Evolutionary conservation across 169 alveolate genomes (phyloP).

Genomic region (Plasmodium ovale): DNA sequence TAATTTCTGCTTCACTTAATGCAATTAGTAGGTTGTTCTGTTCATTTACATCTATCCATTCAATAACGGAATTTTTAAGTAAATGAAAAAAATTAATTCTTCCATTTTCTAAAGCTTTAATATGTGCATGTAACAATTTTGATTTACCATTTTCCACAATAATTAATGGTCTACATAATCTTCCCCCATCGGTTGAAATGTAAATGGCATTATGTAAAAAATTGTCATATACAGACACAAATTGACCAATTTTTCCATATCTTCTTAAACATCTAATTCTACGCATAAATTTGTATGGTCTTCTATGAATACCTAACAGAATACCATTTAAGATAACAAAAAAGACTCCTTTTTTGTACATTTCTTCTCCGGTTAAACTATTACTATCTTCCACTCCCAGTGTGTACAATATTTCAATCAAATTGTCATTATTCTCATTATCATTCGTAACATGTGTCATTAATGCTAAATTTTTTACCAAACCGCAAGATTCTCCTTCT

Average conservation of each 20-base stretch:
- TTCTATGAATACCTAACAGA: slow-evolving; percentile 94
- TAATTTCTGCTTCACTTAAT: slow-evolving; percentile 91
- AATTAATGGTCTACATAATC: slow-evolving; percentile 98
- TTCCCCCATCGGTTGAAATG: slow-evolving; percentile 99
- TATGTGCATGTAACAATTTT: slow-evolving; percentile 80
- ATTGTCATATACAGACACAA: slow-evolving; percentile 96
- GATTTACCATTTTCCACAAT: slow-evolving; percentile 96
- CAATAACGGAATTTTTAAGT: slow-evolving; percentile 93
- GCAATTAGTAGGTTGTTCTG: slow-evolving; percentile 98
- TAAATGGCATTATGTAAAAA: slow-evolving; percentile 93
- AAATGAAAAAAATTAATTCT: slow-evolving; percentile 84
- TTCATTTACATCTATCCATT: slow-evolving; percentile 99
- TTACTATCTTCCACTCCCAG: slow-evolving; percentile 88
- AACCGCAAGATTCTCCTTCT: slow-evolving; percentile 99
- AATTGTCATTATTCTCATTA: slow-evolving; percentile 89
- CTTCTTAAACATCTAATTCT: slow-evolving; percentile 95
- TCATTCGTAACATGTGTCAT: slow-evolving; percentile 99
- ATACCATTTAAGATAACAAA: slow-evolving; percentile 96
- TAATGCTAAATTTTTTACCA: slow-evolving; percentile 97
- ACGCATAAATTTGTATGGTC: slow-evolving; percentile 91
- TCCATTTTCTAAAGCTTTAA: slow-evolving; percentile 82
- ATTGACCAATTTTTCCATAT: slow-evolving; percentile 96
- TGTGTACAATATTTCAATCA: slow-evolving; percentile 81
- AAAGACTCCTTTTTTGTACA: slow-evolving; percentile 86
- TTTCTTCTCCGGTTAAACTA: slow-evolving; percentile 81